Percentiles rank a stretch among this genome's conserved stretches.
These are phyloP conservation scores for Marasmius sp. DNA, from an alignment of 1,284 basidiomycete genomes.

Conservation along the genomic window DNA sequence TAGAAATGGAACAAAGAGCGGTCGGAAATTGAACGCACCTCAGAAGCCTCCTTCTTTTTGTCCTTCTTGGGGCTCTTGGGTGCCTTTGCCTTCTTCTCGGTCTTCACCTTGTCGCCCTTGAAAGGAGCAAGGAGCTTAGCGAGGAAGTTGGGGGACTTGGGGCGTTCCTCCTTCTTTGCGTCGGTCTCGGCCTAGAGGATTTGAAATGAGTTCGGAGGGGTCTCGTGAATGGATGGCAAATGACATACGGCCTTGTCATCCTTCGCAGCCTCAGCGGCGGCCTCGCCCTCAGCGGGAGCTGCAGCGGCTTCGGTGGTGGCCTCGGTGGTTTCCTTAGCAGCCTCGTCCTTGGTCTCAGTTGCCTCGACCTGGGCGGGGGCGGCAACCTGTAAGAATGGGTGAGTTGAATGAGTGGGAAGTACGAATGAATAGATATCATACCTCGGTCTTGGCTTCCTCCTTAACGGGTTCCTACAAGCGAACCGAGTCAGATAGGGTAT, in stretches of 20 bases:
- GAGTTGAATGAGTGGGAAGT: neutral
- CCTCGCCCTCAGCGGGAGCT: constrained; percentile 35
- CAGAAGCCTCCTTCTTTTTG: constrained; percentile 61
- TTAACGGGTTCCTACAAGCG: constrained; percentile 46
- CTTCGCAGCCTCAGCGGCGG: constrained; percentile 41
- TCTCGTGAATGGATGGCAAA: constrained; percentile 4
- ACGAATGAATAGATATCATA: constrained; percentile 20
- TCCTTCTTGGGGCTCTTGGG: constrained; percentile 69
- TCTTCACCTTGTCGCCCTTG: constrained; percentile 65
- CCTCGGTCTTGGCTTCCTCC: constrained; percentile 44
- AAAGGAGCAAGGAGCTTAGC: constrained; percentile 73
- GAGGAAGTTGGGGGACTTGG: constrained; percentile 75
- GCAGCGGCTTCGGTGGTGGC: constrained; percentile 21
- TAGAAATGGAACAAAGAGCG: constrained; percentile 2
- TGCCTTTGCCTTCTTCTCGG: constrained; percentile 67
- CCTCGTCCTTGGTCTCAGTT: constrained; percentile 25
- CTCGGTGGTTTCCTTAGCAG: constrained; percentile 14
- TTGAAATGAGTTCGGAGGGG: constrained; percentile 5
- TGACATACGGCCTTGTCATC: constrained; percentile 65
- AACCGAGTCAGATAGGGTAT: constrained; percentile 6
- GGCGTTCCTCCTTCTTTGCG: constrained; percentile 68
- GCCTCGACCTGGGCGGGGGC: constrained; percentile 29
- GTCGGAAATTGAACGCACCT: constrained; percentile 19
- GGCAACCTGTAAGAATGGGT: constrained; percentile 17
- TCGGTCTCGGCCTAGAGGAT: constrained; percentile 36